Percentiles rank a stretch among this genome's conserved stretches.
These are phyloP conservation scores for Sisymbrium altissimum DNA, from an alignment of 345 rosid species.

Conservation along the genomic window DNA sequence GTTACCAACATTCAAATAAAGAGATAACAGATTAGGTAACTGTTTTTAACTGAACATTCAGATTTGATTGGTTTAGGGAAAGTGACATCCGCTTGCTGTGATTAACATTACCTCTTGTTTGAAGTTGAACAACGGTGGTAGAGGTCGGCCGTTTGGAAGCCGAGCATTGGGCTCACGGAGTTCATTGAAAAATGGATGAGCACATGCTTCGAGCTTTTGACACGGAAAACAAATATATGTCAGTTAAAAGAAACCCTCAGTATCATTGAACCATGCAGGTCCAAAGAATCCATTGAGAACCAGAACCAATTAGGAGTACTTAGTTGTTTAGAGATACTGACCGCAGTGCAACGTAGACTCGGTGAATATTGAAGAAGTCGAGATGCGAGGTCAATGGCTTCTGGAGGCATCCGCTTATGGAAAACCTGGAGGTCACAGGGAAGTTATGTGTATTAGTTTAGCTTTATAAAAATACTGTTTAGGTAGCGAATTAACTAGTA, in stretches of 20 bases:
- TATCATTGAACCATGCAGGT: neutral
- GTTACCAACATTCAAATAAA: slow-evolving; percentile 12
- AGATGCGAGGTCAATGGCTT: slow-evolving; percentile 84
- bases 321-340: slow-evolving; percentile 34
- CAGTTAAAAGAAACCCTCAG: neutral
- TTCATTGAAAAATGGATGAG: slow-evolving; percentile 82
- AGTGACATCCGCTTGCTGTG: neutral
- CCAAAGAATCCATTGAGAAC: neutral
- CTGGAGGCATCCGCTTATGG: slow-evolving; percentile 85
- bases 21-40: neutral
- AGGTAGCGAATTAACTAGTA: neutral
- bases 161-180: slow-evolving; percentile 77
- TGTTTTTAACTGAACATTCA: neutral
- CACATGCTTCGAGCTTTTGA: slow-evolving; percentile 72
- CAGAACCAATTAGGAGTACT: neutral
- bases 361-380: slow-evolving; percentile 86
- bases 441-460: neutral
- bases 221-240: neutral
- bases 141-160: slow-evolving; percentile 64
- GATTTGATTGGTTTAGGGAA: neutral
- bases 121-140: slow-evolving; percentile 71
- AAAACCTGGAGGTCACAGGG: slow-evolving; percentile 45
- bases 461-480: neutral
- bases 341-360: slow-evolving; percentile 73
- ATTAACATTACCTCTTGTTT: slow-evolving; percentile 54